These are phyloP conservation scores for Teratosphaeria gauchensis DNA, from an alignment of 2,329 filamentous ascomycete genomes.

Conservation along the genomic window DNA sequence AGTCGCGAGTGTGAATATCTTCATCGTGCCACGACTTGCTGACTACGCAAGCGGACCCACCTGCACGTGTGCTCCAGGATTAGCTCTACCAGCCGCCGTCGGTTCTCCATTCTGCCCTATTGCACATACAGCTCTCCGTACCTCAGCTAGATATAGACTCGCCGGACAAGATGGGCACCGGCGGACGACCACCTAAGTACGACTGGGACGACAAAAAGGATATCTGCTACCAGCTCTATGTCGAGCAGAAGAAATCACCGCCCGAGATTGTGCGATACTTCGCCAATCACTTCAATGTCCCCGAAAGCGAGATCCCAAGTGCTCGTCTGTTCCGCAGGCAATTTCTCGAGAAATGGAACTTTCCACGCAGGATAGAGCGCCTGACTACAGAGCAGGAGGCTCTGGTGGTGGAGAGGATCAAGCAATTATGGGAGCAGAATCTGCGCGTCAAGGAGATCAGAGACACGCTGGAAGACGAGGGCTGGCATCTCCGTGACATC, in stretches of 20 bases:
- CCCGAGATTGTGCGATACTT: conserved; percentile 66
- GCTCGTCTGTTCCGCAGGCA: conserved; percentile 16
- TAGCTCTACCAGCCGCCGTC: neutral
- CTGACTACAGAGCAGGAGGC: conserved; percentile 62
- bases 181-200: conserved; percentile 29
- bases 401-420: conserved; percentile 57
- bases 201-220: conserved; percentile 59
- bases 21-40: neutral
- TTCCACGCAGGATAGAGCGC: conserved; percentile 56
- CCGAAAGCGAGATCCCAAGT: conserved; percentile 51
- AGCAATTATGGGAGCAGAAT: conserved; percentile 70
- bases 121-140: neutral
- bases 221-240: conserved; percentile 62
- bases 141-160: too few relatives aligned
- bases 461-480: conserved; percentile 57
- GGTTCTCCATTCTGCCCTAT: neutral
- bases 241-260: conserved; percentile 62
- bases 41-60: neutral
- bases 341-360: conserved; percentile 53
- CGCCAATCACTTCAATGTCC: conserved; percentile 30
- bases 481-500: conserved; percentile 58
- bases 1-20: neutral
- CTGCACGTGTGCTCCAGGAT: too few relatives aligned
- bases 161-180: neutral
- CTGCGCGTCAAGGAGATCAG: conserved; percentile 65